A percentile compares a stretch with the other conserved stretches of the same genome.
Evolutionary conservation across 139 green algal species (phyloP).

Genomic region (Tetradesmus lagerheimii): DNA sequence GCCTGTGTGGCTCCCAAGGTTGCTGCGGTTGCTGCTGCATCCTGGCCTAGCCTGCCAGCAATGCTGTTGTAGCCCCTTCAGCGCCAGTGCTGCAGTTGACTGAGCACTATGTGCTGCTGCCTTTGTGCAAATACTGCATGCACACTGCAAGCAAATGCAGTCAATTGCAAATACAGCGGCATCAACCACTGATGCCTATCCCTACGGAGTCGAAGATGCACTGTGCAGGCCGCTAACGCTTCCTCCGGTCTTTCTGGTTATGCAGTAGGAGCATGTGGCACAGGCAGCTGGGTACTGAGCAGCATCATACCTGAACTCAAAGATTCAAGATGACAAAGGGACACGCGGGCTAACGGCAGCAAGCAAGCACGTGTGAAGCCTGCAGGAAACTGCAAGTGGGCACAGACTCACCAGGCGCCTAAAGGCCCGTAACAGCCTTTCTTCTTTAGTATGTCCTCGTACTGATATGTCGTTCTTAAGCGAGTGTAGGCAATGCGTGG

Average conservation of each 20-base stretch:
- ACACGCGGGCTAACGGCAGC: background rate
- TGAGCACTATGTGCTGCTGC: background rate
- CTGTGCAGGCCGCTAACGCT: background rate
- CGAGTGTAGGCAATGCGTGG: background rate
- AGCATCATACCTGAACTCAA: background rate
- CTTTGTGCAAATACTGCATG: background rate
- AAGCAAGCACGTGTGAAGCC: background rate
- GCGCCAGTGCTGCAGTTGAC: background rate
- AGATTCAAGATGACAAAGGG: background rate
- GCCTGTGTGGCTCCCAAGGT: too few species aligned
- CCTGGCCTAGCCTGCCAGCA: background rate
- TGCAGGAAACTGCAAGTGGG: background rate
- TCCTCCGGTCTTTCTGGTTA: background rate
- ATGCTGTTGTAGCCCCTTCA: background rate
- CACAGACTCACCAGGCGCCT: background rate
- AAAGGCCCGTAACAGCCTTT: background rate
- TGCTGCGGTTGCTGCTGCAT: slow-evolving; percentile 24
- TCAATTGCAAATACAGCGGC: background rate
- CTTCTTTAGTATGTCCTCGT: background rate
- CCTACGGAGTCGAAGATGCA: background rate
- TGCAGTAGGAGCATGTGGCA: slow-evolving; percentile 6
- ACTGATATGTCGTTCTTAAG: background rate
- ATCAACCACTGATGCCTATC: background rate
- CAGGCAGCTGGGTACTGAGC: background rate
- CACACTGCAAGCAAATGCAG: background rate